Conservation (phyloP, 2,329 filamentous ascomycete genomes). For the Arthrobotrys iridis region DNA sequence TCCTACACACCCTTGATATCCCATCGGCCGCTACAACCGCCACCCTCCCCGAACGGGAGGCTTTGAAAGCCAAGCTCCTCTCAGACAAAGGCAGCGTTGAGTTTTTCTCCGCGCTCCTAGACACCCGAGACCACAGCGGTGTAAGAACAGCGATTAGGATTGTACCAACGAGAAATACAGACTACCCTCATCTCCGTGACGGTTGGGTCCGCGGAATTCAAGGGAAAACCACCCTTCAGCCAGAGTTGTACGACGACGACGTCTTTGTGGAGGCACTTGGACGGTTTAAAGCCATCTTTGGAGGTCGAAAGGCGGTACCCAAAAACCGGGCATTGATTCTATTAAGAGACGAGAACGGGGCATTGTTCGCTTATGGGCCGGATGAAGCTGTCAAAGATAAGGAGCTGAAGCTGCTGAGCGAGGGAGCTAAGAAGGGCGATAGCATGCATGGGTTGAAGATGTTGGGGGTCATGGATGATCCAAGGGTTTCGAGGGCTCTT, state of each 20-base stretch:
- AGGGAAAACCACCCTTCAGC: conserved; percentile 61
- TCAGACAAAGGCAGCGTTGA: conserved; percentile 73
- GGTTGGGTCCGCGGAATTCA: conserved; percentile 89
- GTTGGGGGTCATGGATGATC: conserved; percentile 79
- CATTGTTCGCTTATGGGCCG: conserved; percentile 69
- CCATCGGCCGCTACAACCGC: conserved; percentile 74
- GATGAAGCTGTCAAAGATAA: conserved; percentile 65
- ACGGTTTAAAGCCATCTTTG: conserved; percentile 83
- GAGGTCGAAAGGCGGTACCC: conserved; percentile 74
- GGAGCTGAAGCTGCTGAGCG: conserved; percentile 60
- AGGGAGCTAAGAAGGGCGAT: conserved; percentile 62
- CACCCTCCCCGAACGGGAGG: conserved; percentile 81
- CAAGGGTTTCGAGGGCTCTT: conserved; percentile 79
- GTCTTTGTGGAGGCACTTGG: conserved; percentile 78
- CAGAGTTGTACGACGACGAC: conserved; percentile 72
- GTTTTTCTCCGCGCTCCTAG: conserved; percentile 39
- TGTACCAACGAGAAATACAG: conserved; percentile 89
- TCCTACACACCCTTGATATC: conserved; percentile 61
- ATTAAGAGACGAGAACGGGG: conserved; percentile 72
- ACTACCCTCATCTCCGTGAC: conserved; percentile 91
- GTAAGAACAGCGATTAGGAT: conserved; percentile 84
- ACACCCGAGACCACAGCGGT: conserved; percentile 61
- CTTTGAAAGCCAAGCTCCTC: conserved; percentile 74
- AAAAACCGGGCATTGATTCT: conserved; percentile 83
- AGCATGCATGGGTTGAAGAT: conserved; percentile 63